Base-by-base conservation (phyloP, 1,284 basidiomycete species). In the Pseudozyma hubeiensis region DNA sequence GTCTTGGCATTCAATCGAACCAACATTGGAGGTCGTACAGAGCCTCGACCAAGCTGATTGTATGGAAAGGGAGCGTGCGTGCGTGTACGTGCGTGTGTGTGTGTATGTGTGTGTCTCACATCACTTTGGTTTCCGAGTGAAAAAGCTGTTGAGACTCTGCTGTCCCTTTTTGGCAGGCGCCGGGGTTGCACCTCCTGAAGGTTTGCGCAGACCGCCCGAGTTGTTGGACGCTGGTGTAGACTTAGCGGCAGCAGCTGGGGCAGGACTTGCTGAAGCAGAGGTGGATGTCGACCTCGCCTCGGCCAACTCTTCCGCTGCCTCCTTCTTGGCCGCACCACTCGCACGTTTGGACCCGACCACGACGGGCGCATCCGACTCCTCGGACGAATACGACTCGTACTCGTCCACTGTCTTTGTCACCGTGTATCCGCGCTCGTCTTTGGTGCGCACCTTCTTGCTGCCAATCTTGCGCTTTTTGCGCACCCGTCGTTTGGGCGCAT, bases 381-480 rank as follows among this genome's bases (percentile, higher is more conserved):
- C 77, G 1, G 78, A 75, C 4, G 73, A 75, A 43, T 77, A 77
- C 13, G 78, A 79, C 47, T 81, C 81, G 47, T 79, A 80, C 59
- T 68, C 75, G 48, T 81, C 77, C 29, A 65, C 59, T 34, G 56
- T 74, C 46, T 69, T 65, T 13, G 71, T 74, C 10, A 74, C 74
- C n/a, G 68, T 78, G 47, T 82, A 82, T 7, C 81, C 81, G 30
- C 74, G 78, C 40, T 80, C 80, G 62, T 82, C 75, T 53, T 77
- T 81, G 43, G 40, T 61, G 31, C 69, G 70, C 29, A 79, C 55
- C 57, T 77, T 79, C 41, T 72, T 77, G 53, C 49, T 77, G 50
- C 56, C 70, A 46, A 81, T 72, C 57, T 77, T 80, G 62, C 81
- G 72, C 55, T 75, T 66, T 59, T 81, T 81, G 24, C 64, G 63